Evolutionary conservation across 2,329 filamentous ascomycete genomes (phyloP), one percentile per base, ranked within the genome.

Genomic region (Purpureocillium lavendulum): DNA sequence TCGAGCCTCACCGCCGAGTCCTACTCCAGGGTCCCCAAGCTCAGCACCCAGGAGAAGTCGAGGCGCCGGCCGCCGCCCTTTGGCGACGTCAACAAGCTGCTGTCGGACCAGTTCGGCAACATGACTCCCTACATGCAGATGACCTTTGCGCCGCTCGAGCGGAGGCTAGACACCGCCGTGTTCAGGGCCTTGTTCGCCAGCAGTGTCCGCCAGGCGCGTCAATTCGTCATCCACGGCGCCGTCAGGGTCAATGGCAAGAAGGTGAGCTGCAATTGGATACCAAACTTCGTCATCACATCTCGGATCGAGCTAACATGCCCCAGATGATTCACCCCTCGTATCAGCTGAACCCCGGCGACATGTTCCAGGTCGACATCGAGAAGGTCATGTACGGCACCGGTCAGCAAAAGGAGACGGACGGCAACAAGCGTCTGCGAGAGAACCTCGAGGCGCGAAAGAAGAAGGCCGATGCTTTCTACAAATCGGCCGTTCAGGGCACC

Each of bases 161-260:
- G 92, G 59, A 77, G 92, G 53, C 66, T 98, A 45, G 92, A 98
- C 58, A 88, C 88, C n/a, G 89, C 92, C 51, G 80, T 98, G 45
- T 97, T 94, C 70, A 75, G 92, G 37, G 84, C 92, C 30, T 65
- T 98, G 61, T 98, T 98, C 63, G 89, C 92, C 32, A 95, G 87
- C 63, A 96, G 88, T 63, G 78, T 86, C 29, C 76, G 89, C 49
- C 92, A 98, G 64, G 94, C 94, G 12, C 80, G 90, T 50, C 90
- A 97, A 53, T 94, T 97, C 57, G 86, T 94, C 42, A 77, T 94
- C 21, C 92, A 98, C 62, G 92, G 92, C 21, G 80, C 80, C 43
- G 92, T 98, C 45, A 94, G 81, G 56, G 92, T 98, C 58, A 98
- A 98, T 67, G 92, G 92, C 46, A 88, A 94, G 66, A 89, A 88